phyloP scores from a whole-genome alignment of 164 flowering plant species.

The Magnolia officinalis region DNA sequence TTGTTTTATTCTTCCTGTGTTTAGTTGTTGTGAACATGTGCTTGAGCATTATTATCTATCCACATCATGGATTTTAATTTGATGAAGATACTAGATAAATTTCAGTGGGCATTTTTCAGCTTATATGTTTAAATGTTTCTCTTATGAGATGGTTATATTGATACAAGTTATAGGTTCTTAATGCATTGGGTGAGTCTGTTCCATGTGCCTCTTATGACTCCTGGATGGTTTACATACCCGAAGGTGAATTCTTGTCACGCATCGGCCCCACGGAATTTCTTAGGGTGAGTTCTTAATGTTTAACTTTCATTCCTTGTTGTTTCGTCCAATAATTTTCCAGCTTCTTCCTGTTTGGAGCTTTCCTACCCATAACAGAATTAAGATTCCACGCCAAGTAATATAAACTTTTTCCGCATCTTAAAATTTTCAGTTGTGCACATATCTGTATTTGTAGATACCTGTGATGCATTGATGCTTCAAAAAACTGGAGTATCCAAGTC shows the following conservation, averaged over 20 bases:
- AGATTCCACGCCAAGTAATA: background rate
- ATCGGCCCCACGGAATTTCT: constrained; percentile 90
- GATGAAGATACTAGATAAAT: background rate
- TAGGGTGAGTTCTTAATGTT: constrained; percentile 43
- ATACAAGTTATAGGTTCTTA: constrained; percentile 57
- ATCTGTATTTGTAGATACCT: background rate
- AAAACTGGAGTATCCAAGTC: too few relatives aligned
- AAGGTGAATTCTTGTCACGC: constrained; percentile 85
- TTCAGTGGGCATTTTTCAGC: background rate
- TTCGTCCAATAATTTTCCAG: background rate
- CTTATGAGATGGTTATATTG: background rate
- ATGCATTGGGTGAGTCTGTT: constrained; percentile 85
- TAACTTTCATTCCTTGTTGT: background rate
- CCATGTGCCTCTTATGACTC: constrained; percentile 83
- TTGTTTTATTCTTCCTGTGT: background rate
- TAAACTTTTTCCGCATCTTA: background rate
- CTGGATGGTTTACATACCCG: constrained; percentile 97
- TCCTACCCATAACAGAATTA: background rate
- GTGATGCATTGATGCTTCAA: too few relatives aligned
- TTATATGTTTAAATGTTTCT: background rate
- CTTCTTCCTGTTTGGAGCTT: background rate
- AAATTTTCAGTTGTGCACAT: background rate
- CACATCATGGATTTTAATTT: background rate
- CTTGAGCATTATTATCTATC: background rate
- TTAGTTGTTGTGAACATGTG: background rate